Evolutionary conservation across 2,329 filamentous ascomycete species (phyloP), one percentile per base, ranked within the genome.

Genomic region (Cladosporium cucumerinum): DNA sequence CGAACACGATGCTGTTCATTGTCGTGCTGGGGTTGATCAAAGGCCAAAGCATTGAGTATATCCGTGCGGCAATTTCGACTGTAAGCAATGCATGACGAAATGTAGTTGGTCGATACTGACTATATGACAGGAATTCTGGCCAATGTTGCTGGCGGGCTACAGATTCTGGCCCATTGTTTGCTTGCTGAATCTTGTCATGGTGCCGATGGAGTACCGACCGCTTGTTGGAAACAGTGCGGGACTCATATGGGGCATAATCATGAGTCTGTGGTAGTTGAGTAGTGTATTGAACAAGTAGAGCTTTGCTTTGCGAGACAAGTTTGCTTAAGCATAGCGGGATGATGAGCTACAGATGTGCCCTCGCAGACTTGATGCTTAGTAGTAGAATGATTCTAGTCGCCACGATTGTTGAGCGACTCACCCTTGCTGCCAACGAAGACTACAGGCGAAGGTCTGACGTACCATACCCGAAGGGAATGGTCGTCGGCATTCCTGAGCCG

Each of bases 111-210:
- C 2, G 26, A 21, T 4, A 21, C 51, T 54, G 51, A 54, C 23
- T 28, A 8, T 30, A n/a, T 36, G 57, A 14, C 61, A 66, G 55
- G 63, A 71, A 28, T 75, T 74, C 64, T 73, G 71, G 71, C 81
- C 83, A 0, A 82, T 94, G 65, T 81, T 92, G 70, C 72, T 79
- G 49, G 91, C 92, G 0, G 89, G 91, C 1, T 87, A 89, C 78
- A 88, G 85, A 72, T 81, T 93, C 65, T 92, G 91, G 86, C 91
- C 91, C 0, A 71, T 84, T 3, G 87, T 93, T 23, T 89, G 87
- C 67, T 73, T 90, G 28, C 73, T 91, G 66, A 90, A 90, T 80
- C 93, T 90, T 72, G 83, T 87, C 2, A 79, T 92, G 66, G 84
- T 90, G 68, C 90, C 88, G n/a, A 85, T 92, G 8, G 85, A 92